phyloP scores from a whole-genome alignment of 2,329 filamentous ascomycete species.

The Colletotrichum destructivum region DNA sequence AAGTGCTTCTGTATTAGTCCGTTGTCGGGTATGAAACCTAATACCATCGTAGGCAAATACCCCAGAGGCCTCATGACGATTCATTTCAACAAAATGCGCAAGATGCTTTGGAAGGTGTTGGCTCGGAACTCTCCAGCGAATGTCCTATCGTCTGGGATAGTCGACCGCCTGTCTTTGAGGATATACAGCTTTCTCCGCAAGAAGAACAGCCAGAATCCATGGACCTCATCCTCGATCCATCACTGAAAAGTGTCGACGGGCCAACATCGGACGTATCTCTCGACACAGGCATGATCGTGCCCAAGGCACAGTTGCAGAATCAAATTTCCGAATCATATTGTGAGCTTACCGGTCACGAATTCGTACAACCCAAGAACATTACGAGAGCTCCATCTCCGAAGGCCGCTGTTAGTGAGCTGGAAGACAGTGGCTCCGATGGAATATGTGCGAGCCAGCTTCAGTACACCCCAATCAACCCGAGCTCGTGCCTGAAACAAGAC shows the following conservation, averaged over 20 bases:
- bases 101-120: slow-evolving; percentile 37
- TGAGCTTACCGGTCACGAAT: background rate
- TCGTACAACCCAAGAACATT: slow-evolving; percentile 25
- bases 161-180: slow-evolving; percentile 5
- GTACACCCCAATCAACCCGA: background rate
- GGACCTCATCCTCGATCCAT: slow-evolving; percentile 34
- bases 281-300: background rate
- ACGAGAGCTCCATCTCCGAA: slow-evolving; percentile 23
- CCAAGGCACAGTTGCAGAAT: background rate
- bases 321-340: background rate
- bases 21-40: background rate
- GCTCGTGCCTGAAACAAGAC: background rate
- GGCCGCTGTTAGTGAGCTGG: background rate
- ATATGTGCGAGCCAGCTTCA: background rate
- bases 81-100: slow-evolving; percentile 6
- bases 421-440: background rate
- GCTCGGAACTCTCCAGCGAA: slow-evolving; percentile 20
- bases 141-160: slow-evolving; percentile 3
- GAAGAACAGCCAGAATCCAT: slow-evolving; percentile 27
- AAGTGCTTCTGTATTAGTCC: slow-evolving; percentile 17
- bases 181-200: slow-evolving; percentile 31
- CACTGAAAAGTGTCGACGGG: background rate
- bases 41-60: background rate
- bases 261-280: background rate
- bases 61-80: slow-evolving; percentile 7